Percentiles rank a stretch among this genome's conserved stretches.
These are phyloP conservation scores for Aspergillus niger DNA, from an alignment of 2,329 filamentous ascomycete species.

Conservation along the genomic window DNA sequence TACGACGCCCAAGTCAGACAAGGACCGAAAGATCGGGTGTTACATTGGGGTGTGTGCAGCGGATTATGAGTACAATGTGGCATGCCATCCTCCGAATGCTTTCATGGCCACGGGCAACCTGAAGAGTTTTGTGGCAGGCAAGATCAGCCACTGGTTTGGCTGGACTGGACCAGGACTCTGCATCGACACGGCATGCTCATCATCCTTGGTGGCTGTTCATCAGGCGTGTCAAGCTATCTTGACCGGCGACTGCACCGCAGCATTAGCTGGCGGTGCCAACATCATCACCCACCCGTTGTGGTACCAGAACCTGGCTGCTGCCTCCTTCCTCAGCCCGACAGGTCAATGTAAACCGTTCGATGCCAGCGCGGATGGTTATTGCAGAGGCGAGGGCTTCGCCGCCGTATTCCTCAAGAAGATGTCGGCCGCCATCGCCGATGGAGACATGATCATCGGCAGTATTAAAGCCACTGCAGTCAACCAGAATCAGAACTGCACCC, in stretches of 20 bases:
- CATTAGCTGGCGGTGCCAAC: constrained; percentile 40
- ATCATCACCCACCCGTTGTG: constrained; percentile 25
- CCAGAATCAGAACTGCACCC: constrained; percentile 29
- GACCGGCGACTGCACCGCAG: constrained; percentile 24
- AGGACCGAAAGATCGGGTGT: neutral
- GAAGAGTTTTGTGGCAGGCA: constrained; percentile 27
- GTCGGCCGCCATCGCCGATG: constrained; percentile 48
- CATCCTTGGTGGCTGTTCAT: constrained; percentile 40
- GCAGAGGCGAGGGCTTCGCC: constrained; percentile 50
- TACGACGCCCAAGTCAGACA: constrained; percentile 5
- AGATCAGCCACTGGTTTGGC: constrained; percentile 46
- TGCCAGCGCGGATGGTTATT: constrained; percentile 52
- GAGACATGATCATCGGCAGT: constrained; percentile 47
- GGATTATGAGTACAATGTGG: constrained; percentile 20
- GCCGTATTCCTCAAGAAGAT: constrained; percentile 50
- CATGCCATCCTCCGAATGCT: constrained; percentile 24
- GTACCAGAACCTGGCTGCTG: constrained; percentile 33
- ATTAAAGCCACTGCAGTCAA: constrained; percentile 33
- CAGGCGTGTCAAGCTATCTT: constrained; percentile 25
- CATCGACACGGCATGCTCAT: constrained; percentile 48
- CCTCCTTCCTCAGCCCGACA: constrained; percentile 45
- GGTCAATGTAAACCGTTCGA: constrained; percentile 54
- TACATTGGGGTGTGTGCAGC: neutral
- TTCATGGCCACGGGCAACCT: constrained; percentile 25
- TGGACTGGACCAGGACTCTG: constrained; percentile 46